A percentile compares a stretch with the other conserved stretches of the same genome.
Evolutionary conservation across 2,329 filamentous ascomycete genomes (phyloP).

Genomic region (Fusarium citri): DNA sequence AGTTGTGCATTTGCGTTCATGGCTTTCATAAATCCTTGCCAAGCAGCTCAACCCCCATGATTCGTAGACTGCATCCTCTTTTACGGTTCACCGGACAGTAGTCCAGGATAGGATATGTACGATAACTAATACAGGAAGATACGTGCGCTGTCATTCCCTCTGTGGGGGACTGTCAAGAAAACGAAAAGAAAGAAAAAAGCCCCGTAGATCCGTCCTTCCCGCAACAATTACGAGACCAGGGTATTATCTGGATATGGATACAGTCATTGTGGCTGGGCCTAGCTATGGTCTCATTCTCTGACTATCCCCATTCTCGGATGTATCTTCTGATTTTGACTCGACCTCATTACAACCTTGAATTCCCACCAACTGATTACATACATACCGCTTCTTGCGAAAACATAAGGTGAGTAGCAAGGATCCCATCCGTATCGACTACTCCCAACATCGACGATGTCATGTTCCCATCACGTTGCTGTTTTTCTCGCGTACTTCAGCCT

Average conservation of each 20-base stretch:
- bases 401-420: slow-evolving; percentile 8
- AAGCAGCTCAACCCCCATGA: neutral
- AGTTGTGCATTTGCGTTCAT: neutral
- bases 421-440: slow-evolving; percentile 1
- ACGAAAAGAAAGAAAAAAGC: neutral
- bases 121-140: neutral
- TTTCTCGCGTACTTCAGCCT: neutral
- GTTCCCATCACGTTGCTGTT: slow-evolving; percentile 16
- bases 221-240: neutral
- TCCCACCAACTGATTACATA: neutral
- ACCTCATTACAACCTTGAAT: neutral
- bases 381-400: slow-evolving; percentile 7
- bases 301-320: neutral
- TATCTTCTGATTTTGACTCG: neutral
- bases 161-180: slow-evolving; percentile 1
- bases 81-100: slow-evolving; percentile 14
- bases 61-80: slow-evolving; percentile 19
- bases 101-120: neutral
- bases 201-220: neutral
- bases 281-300: slow-evolving; percentile 13
- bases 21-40: neutral
- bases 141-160: slow-evolving; percentile 13
- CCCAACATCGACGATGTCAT: slow-evolving; percentile 25
- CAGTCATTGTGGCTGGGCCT: neutral
- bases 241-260: neutral